Evolutionary conservation across 2,329 filamentous ascomycete genomes (phyloP).

Genomic region (Plenodomus tracheiphilus): DNA sequence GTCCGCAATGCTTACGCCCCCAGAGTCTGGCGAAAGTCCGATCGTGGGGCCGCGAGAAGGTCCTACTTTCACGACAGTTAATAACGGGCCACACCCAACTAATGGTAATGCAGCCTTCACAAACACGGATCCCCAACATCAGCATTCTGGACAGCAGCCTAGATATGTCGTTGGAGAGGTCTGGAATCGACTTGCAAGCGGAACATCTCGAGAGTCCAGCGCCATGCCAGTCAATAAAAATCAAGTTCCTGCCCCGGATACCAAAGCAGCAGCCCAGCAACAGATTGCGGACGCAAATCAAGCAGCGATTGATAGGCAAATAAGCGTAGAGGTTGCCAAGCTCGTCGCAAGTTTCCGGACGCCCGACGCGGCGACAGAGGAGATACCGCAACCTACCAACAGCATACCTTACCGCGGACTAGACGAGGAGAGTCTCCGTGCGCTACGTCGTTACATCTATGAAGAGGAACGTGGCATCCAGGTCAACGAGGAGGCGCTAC

Average conservation of each 20-base stretch:
- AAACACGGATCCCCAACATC: conserved; percentile 9
- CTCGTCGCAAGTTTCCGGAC: conserved; percentile 34
- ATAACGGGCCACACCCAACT: conserved; percentile 10
- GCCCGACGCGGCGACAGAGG: conserved; percentile 22
- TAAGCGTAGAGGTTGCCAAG: conserved; percentile 32
- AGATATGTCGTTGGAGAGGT: conserved; percentile 27
- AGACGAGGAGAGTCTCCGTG: conserved; percentile 34
- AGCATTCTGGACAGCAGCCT: conserved; percentile 15
- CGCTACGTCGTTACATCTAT: conserved; percentile 38
- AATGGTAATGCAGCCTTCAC: conserved; percentile 8
- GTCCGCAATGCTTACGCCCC: conserved; percentile 35
- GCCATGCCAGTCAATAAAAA: conserved; percentile 8
- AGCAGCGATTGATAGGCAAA: conserved; percentile 27
- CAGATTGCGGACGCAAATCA: conserved; percentile 25
- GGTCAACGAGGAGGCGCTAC: conserved; percentile 35
- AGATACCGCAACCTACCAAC: conserved; percentile 21
- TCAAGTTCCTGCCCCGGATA: conserved; percentile 15
- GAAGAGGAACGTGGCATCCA: conserved; percentile 24
- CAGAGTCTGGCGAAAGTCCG: conserved; percentile 35
- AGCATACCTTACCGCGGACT: conserved; percentile 31
- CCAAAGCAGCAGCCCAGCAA: conserved; percentile 21
- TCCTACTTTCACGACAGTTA: conserved; percentile 14
- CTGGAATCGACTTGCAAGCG: conserved; percentile 25
- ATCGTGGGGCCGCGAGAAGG: conserved; percentile 22
- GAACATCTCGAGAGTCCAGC: conserved; percentile 18